Evolutionary conservation across 2,329 filamentous ascomycete species (phyloP).

Genomic region (Pseudogymnoascus verrucosus): DNA sequence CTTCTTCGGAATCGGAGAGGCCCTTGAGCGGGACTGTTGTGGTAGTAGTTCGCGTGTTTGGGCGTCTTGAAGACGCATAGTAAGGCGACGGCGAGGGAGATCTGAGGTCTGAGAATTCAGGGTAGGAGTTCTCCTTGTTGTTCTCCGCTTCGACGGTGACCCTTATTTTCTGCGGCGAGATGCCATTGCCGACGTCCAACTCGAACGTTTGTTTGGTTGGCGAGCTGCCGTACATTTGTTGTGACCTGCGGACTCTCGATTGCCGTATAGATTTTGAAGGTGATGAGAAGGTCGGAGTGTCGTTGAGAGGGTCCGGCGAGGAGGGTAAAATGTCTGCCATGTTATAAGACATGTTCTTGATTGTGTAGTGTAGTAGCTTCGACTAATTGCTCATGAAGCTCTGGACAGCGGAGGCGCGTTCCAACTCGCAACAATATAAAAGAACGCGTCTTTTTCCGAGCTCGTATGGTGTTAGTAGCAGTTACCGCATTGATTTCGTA

Average conservation of each 20-base stretch:
- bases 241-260: constrained; percentile 17
- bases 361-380: neutral
- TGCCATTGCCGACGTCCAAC: constrained; percentile 26
- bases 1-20: constrained; percentile 25
- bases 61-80: constrained; percentile 14
- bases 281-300: constrained; percentile 21
- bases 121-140: constrained; percentile 20
- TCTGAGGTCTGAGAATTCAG: constrained; percentile 13
- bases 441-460: neutral
- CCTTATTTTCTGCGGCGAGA: constrained; percentile 28
- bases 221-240: constrained; percentile 23
- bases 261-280: constrained; percentile 22
- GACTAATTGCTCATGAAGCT: neutral
- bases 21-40: constrained; percentile 27
- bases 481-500: neutral
- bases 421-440: neutral
- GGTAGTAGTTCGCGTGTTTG: constrained; percentile 24
- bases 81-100: constrained; percentile 16
- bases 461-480: neutral
- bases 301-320: constrained; percentile 29
- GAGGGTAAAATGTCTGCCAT: constrained; percentile 22
- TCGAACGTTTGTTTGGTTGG: constrained; percentile 29
- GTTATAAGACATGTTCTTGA: constrained; percentile 13
- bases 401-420: neutral
- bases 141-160: constrained; percentile 29